Base-by-base conservation (phyloP, 352 stramenopile species). In the Phytophthora megakarya region DNA sequence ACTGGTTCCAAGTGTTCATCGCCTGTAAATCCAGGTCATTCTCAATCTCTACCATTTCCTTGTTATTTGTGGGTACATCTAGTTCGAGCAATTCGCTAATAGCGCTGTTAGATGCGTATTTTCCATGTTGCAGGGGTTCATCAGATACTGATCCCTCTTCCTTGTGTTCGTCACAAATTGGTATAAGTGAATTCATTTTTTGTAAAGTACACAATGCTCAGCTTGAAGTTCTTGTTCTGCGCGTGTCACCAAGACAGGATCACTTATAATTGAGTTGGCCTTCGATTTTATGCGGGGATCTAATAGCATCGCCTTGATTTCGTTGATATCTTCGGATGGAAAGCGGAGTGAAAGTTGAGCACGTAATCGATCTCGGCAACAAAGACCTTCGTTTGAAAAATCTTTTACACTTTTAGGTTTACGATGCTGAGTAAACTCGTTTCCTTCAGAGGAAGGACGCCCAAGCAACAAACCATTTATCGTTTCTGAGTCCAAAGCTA, bases 281-380 rank as follows among this genome's bases (percentile, higher is more conserved):
- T 66, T 66, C 1, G 30, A 45, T 25, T 66, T 66, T 40, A 66
- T 60, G 3, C 39, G 26, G 8, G 57, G 48, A 19, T 54, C 58
- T 0, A 66, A 18, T 9, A 66, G 21, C 18, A 67, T 1, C 1
- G 49, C 40, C 48, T 67, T 66, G 19, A 67, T 60, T 1, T 51
- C 44, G n/a, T 49, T 61, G 13, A n/a, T 35, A 11, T 60, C 32
- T 47, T 49, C 21, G 2, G 7, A 2, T n/a, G 33, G 40, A 44
- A 60, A 67, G 3, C 40, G 48, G 15, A 61, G 11, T 5, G 6
- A 21, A 2, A 60, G 12, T 16, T 60, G 40, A 13, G 55, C 18
- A 1, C 32, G 30, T 4, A 60, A 4, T 16, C 40, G n/a, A 0
- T 54, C 26, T 42, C 40, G 21, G 26, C 42, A 67, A 18, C 16